Evolutionary conservation across 176 grass and related monocot species (phyloP), one percentile per base, ranked within the genome.

Genomic region (Paspalum notatum): DNA sequence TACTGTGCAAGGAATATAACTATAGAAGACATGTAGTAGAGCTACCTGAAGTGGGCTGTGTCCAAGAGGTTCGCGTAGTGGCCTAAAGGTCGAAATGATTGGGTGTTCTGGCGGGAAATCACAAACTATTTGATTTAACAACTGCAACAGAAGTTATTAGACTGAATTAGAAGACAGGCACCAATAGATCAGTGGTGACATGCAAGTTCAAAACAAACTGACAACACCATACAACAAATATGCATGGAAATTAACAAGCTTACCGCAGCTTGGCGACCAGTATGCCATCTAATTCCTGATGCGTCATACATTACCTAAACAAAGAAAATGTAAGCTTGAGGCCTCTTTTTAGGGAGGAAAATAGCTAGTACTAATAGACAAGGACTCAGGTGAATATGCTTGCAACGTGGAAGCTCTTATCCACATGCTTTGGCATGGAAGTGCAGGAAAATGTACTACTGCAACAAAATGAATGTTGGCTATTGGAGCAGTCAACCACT

Each of bases 281-380:
- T 91, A 91, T 99, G 97, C 66, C 87, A 91, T 68, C 97, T 83
- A 68, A 99, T 80, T 77, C 97, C 97, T 74, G 97, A 99, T 80
- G 97, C 92, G 85, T 99, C 97, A 90, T 99, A 99, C 97, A 99
- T 99, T 57, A 99, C 97, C 97, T 99, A 76, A 80, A 60, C 7
- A 10, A 24, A 80, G 22, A 55, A 75, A 58, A 50, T n/a, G 18
- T 45, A 83, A 46, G 65, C 43, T 83, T 77, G 80, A 37, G 64
- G 40, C 12, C 55, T 44, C 46, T 65, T 70, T 8, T 15, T 4
- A 57, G 3, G 42, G 45, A 56, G 69, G 6, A 69, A 37, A 14
- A 52, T 24, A 69, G 59, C 50, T 1, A 77, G 3, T 59, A 15
- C 4, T 40, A 17, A 24, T 17, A 81, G 44, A 68, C 8, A 58